These are phyloP conservation scores for Trifolium dubium DNA, from an alignment of 306 rosid genomes.

Conservation along the genomic window DNA sequence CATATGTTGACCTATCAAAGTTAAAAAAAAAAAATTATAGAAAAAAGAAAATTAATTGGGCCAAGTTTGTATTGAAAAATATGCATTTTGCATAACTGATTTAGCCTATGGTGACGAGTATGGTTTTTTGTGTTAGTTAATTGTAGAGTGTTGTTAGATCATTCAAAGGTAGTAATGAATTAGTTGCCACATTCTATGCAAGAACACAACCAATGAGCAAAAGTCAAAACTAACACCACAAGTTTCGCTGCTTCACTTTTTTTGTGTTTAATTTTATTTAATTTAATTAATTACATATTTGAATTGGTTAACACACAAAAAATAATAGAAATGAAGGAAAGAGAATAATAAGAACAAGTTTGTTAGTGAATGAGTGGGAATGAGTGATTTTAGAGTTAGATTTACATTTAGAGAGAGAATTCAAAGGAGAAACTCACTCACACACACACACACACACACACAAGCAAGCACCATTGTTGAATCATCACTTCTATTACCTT, in stretches of 20 bases:
- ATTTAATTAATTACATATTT: not conserved
- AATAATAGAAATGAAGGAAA: too few species aligned
- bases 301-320: conserved; percentile 6
- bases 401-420: conserved; percentile 6
- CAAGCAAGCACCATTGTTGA: not conserved
- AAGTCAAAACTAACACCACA: conserved; percentile 34
- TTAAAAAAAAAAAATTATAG: too few species aligned
- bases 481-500: not conserved
- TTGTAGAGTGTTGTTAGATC: not conserved
- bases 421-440: conserved; percentile 26
- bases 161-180: not conserved
- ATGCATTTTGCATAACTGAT: too few species aligned
- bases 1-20: too few species aligned
- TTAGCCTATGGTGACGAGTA: too few species aligned
- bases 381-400: conserved; percentile 49
- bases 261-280: too few species aligned
- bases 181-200: conserved; percentile 11
- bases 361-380: conserved; percentile 48
- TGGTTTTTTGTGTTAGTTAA: too few species aligned
- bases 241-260: conserved; percentile 34
- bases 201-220: conserved; percentile 2
- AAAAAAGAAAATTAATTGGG: too few species aligned
- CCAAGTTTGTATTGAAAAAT: too few species aligned
- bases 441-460: not conserved
- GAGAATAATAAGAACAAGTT: conserved; percentile 1